A percentile compares a stretch with the other conserved stretches of the same genome.
Evolutionary conservation across 2,329 filamentous ascomycete genomes (phyloP).

Genomic region (Macrophomina pseudophaseolina): DNA sequence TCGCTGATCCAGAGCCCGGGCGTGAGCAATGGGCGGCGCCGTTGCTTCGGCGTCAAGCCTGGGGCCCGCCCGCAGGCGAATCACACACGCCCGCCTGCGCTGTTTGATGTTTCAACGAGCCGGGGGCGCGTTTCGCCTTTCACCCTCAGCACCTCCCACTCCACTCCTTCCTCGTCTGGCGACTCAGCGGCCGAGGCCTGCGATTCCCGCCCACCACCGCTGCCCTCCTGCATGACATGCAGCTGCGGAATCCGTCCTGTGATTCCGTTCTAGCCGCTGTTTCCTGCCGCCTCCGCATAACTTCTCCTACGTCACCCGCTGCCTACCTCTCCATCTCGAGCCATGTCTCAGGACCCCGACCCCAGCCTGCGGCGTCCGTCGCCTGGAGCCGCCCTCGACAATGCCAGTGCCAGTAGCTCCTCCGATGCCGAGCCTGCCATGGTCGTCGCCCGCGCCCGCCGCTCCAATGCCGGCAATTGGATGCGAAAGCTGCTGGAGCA

Average conservation of each 20-base stretch:
- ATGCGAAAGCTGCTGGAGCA: constrained; percentile 46
- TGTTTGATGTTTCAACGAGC: constrained; percentile 7
- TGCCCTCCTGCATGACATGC: constrained; percentile 12
- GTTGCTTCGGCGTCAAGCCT: not conserved
- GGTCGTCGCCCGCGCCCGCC: constrained; percentile 44
- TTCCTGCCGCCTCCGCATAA: constrained; percentile 36
- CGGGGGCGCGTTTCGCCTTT: constrained; percentile 6
- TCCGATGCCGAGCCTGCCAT: constrained; percentile 37
- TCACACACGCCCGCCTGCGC: not conserved
- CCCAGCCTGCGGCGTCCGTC: constrained; percentile 31
- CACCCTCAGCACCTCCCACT: not conserved
- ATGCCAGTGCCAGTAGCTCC: constrained; percentile 27
- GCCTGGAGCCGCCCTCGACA: constrained; percentile 29
- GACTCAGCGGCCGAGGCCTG: constrained; percentile 2
- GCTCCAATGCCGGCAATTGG: constrained; percentile 48
- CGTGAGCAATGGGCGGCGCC: constrained; percentile 12
- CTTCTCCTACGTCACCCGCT: constrained; percentile 27
- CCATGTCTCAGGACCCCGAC: constrained; percentile 30
- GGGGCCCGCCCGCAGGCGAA: not conserved
- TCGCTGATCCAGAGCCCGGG: constrained; percentile 4
- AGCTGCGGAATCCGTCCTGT: not conserved
- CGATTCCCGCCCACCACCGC: not conserved
- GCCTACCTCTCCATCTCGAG: constrained; percentile 20
- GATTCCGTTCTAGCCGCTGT: constrained; percentile 7
- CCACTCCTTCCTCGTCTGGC: not conserved